These are phyloP conservation scores for Yarrowia hollandica DNA, from an alignment of 805 yeast species.

Conservation along the genomic window DNA sequence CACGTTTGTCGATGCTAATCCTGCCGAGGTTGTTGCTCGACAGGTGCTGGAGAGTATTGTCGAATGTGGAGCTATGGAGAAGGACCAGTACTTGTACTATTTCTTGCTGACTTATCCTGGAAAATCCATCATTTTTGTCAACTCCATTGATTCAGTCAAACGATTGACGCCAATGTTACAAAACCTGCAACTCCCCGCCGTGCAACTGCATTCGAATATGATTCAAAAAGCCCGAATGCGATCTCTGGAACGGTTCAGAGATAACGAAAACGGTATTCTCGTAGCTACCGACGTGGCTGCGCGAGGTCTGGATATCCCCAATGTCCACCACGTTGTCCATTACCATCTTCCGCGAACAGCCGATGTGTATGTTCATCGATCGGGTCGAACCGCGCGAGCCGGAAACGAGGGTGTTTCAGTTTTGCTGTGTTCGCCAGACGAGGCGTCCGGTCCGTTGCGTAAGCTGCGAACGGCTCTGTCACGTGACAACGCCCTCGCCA, in stretches of 20 bases:
- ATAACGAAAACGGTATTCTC: slow-evolving; percentile 52
- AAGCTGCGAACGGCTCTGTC: slow-evolving; percentile 61
- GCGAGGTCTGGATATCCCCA: slow-evolving; percentile 90
- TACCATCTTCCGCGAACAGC: slow-evolving; percentile 94
- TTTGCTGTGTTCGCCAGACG: slow-evolving; percentile 89
- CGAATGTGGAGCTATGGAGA: slow-evolving; percentile 86
- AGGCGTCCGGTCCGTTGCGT: slow-evolving; percentile 82
- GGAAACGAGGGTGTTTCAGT: slow-evolving; percentile 92
- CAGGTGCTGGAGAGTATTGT: slow-evolving; percentile 80
- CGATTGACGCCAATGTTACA: slow-evolving; percentile 74
- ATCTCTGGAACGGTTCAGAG: slow-evolving; percentile 75
- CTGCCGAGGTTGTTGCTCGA: slow-evolving; percentile 73
- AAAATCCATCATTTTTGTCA: slow-evolving; percentile 84
- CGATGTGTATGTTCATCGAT: slow-evolving; percentile 90
- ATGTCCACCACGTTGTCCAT: slow-evolving; percentile 90
- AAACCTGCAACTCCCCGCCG: slow-evolving; percentile 62
- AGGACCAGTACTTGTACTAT: slow-evolving; percentile 88
- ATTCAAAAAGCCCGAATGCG: slow-evolving; percentile 88
- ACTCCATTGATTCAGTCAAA: slow-evolving; percentile 92
- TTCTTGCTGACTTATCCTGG: slow-evolving; percentile 86
- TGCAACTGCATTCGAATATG: slow-evolving; percentile 91
- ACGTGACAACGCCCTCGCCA: slow-evolving; percentile 46
- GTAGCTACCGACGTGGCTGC: slow-evolving; percentile 98
- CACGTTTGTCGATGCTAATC: slow-evolving; percentile 77
- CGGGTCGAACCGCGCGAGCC: slow-evolving; percentile 99